Conservation (phyloP, 176 grass and related monocot genomes). For the Carex parvula region DNA sequence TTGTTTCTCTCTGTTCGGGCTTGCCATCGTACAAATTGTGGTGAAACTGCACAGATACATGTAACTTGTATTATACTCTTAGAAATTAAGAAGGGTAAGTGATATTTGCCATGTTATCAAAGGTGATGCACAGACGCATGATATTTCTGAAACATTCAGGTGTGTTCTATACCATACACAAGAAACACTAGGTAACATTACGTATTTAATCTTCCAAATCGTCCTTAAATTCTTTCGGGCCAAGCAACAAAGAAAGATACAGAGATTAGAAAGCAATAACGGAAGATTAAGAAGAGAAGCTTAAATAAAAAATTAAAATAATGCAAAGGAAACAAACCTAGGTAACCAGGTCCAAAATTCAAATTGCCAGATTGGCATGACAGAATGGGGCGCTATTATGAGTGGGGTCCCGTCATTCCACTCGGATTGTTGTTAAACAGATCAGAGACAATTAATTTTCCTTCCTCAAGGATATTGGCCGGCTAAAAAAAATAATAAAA, state of each 20-base stretch:
- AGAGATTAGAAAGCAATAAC: too few species aligned
- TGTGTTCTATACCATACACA: too few species aligned
- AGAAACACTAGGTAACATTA: too few species aligned
- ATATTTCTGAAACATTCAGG: too few species aligned
- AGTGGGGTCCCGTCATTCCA: background rate
- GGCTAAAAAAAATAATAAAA: too few species aligned
- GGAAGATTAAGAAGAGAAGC: background rate
- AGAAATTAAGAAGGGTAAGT: background rate
- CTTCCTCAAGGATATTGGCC: too few species aligned
- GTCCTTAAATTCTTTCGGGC: too few species aligned
- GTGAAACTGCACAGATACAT: background rate
- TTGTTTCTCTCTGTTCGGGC: background rate
- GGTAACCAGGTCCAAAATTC: background rate
- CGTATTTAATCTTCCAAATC: too few species aligned
- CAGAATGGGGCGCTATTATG: background rate
- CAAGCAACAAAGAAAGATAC: too few species aligned
- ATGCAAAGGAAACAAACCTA: background rate
- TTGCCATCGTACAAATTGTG: background rate
- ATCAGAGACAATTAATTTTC: too few species aligned
- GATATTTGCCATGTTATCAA: background rate
- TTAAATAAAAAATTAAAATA: background rate
- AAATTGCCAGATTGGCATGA: background rate
- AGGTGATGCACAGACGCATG: too few species aligned
- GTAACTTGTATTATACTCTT: background rate
- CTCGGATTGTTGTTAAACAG: too few species aligned